Evolutionary conservation across 108 stramenopile genomes (phyloP), one percentile per base, ranked within the genome.

Genomic region (Cyclotella baltica): DNA sequence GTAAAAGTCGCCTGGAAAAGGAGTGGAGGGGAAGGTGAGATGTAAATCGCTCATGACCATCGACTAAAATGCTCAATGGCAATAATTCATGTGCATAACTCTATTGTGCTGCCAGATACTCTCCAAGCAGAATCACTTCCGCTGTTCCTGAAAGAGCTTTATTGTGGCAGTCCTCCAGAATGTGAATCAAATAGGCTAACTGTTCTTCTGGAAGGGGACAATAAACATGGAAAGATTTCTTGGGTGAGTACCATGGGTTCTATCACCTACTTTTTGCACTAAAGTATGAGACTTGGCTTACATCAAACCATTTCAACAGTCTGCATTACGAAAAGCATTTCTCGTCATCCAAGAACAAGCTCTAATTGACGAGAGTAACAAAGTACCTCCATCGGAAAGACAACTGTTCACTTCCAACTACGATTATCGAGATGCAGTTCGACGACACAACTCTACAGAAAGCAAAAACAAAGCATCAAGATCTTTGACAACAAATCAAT

Each of bases 311-410:
- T 22, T 31, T 18, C 18, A 15, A 36, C 19, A 62, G 61, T 18
- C 35, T 62, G 35, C 61, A 11, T 27, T 36, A n/a, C 61, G 61
- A 33, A 37, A 62, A 36, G 61, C 34, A 62, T 62, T 62, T 62
- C 4, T 62, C 4, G 1, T 18, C 13, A 35, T 62, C 2, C 5
- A 33, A 62, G 1, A 34, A 19, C 35, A 62, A 37, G 61, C 61
- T 18, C 33, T 34, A 20, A 15, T n/a, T 19, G 5, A 36, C 16
- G 35, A 62, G 19, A 13, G 16, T 33, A 62, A 62, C 31, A 62
- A 62, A 2, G 4, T 62, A 2, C 28, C 30, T 36, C 35, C 15
- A 2, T 36, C 33, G 5, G 61, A 62, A 62, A 62, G 61, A 62
- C 61, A 34, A 19, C 18, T 34, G 1, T 62, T 62, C 61, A 62